phyloP scores from a whole-genome alignment of 805 yeast genomes.

The Zygotorulaspora sp. region DNA sequence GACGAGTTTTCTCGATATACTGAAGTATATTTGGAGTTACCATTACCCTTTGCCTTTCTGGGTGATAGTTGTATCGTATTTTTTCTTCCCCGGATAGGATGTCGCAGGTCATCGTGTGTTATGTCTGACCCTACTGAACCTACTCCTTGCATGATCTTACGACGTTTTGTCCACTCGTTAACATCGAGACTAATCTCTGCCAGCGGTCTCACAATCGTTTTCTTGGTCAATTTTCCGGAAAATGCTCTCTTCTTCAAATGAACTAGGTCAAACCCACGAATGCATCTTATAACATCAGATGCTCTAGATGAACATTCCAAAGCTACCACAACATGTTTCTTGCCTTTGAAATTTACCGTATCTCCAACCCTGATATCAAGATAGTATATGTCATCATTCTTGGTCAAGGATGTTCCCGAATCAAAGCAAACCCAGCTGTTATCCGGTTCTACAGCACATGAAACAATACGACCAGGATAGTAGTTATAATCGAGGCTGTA shows the following conservation, averaged over 20 bases:
- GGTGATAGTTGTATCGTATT: slow-evolving; percentile 12
- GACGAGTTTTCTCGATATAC: slow-evolving; percentile 13
- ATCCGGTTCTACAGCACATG: slow-evolving; percentile 18
- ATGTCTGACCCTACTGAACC: slow-evolving; percentile 13
- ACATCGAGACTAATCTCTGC: slow-evolving; percentile 34
- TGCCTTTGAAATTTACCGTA: slow-evolving; percentile 37
- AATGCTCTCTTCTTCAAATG: slow-evolving; percentile 32
- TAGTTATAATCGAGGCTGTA: slow-evolving; percentile 41
- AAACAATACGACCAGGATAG: slow-evolving; percentile 46
- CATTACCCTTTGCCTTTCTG: slow-evolving; percentile 9
- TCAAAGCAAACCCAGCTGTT: slow-evolving; percentile 23
- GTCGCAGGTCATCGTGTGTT: slow-evolving; percentile 16
- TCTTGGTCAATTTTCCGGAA: slow-evolving; percentile 20
- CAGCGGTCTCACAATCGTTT: slow-evolving; percentile 23
- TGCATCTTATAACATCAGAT: slow-evolving; percentile 42
- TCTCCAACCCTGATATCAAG: slow-evolving; percentile 60
- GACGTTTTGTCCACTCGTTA: slow-evolving; percentile 35
- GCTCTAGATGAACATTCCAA: slow-evolving; percentile 32
- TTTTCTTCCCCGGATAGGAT: slow-evolving; percentile 25
- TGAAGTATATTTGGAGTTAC: slow-evolving; percentile 4
- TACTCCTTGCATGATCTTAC: slow-evolving; percentile 27
- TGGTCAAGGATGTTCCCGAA: slow-evolving; percentile 17
- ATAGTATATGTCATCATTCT: slow-evolving; percentile 37
- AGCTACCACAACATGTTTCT: slow-evolving; percentile 44
- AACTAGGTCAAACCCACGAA: slow-evolving; percentile 57